phyloP scores from a whole-genome alignment of 2,329 filamentous ascomycete genomes.

The Mycosphaerella sp. region DNA sequence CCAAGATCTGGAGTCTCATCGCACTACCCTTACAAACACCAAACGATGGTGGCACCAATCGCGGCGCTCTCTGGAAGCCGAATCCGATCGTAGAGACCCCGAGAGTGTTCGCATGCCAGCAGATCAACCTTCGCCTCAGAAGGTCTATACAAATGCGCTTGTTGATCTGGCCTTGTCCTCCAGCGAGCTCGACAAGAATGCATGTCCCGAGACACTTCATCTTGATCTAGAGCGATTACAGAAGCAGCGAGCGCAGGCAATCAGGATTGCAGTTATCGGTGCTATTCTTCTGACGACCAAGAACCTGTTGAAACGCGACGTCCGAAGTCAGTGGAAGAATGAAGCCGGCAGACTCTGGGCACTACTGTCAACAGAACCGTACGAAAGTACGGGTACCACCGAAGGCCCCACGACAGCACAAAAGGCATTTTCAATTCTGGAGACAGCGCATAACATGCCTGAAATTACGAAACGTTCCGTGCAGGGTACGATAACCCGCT shows the following conservation, averaged over 20 bases:
- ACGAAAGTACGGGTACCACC: slow-evolving; percentile 38
- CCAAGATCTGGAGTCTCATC: slow-evolving; percentile 54
- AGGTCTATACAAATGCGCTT: slow-evolving; percentile 69
- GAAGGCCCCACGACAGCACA: slow-evolving; percentile 30
- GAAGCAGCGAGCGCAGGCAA: slow-evolving; percentile 51
- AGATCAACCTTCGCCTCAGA: slow-evolving; percentile 59
- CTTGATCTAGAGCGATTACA: slow-evolving; percentile 61
- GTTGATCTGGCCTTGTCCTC: slow-evolving; percentile 69
- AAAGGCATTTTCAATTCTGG: slow-evolving; percentile 45
- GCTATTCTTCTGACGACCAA: slow-evolving; percentile 74
- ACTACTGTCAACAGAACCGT: slow-evolving; percentile 57
- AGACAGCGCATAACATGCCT: slow-evolving; percentile 47
- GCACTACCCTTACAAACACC: slow-evolving; percentile 53
- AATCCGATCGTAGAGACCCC: slow-evolving; percentile 62
- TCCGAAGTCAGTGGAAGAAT: slow-evolving; percentile 68
- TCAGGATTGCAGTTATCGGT: slow-evolving; percentile 65
- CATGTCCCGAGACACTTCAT: slow-evolving; percentile 66
- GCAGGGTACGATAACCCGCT: slow-evolving; percentile 42
- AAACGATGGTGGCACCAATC: slow-evolving; percentile 62
- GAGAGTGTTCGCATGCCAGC: slow-evolving; percentile 58
- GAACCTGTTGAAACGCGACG: slow-evolving; percentile 75
- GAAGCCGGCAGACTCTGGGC: slow-evolving; percentile 66
- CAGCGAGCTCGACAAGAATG: slow-evolving; percentile 46
- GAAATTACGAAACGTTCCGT: slow-evolving; percentile 42
- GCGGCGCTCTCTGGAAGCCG: slow-evolving; percentile 57